These are phyloP conservation scores for Ogataea nitratoaversa DNA, from an alignment of 805 yeast genomes.

Conservation along the genomic window DNA sequence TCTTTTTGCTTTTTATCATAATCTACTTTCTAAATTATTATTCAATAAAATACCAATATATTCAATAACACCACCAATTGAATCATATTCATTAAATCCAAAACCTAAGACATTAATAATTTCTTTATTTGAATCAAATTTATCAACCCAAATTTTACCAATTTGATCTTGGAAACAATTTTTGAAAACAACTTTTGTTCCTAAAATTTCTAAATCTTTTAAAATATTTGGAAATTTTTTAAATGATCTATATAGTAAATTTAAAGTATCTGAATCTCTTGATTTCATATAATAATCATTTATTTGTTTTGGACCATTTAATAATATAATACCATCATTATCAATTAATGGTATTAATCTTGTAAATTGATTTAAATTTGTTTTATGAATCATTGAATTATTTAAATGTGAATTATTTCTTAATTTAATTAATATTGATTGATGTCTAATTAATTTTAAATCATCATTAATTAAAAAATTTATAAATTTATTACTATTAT, in stretches of 20 bases:
- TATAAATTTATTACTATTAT: constrained; percentile 5
- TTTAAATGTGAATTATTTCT: constrained; percentile 2
- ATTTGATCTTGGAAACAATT: constrained; percentile 7
- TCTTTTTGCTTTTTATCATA: background rate
- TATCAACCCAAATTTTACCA: constrained; percentile 10
- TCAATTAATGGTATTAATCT: constrained; percentile 13
- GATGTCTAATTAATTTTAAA: constrained; percentile 9
- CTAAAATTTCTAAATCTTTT: constrained; percentile 4
- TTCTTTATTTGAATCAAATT: constrained; percentile 2
- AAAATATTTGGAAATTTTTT: constrained; percentile 15
- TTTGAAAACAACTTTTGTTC: constrained; percentile 12
- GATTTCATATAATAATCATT: constrained; percentile 15
- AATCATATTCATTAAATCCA: constrained; percentile 15
- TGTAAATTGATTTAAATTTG: constrained; percentile 17
- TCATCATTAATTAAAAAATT: constrained; percentile 10
- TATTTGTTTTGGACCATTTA: constrained; percentile 20
- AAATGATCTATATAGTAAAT: constrained; percentile 11
- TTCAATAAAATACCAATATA: constrained; percentile 8
- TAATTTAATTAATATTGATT: constrained; percentile 10
- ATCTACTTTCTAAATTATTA: constrained; percentile 1
- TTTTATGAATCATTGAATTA: constrained; percentile 11
- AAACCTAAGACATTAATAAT: constrained; percentile 10
- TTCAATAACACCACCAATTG: constrained; percentile 11
- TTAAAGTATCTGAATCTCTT: constrained; percentile 21
- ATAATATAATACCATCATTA: constrained; percentile 6